Conservation (phyloP, 345 rosid species). For the Eucalyptus sp. region DNA sequence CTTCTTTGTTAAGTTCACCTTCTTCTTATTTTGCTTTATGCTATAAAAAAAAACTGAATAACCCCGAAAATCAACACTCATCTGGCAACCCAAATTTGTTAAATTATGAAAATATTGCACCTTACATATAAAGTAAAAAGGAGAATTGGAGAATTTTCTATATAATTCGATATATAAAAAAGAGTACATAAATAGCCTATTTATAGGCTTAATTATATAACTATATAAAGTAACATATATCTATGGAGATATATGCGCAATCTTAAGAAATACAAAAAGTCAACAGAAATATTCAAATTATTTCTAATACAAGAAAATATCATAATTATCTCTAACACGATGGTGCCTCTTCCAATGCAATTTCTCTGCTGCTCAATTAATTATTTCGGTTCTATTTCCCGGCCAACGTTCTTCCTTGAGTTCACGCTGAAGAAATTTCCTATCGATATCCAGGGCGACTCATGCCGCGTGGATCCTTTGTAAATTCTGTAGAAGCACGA, state of each 20-base stretch:
- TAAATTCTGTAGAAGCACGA: neutral
- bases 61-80: neutral
- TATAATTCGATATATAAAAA: fast-evolving
- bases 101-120: neutral
- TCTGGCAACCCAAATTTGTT: neutral
- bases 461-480: neutral
- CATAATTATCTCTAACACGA: no score
- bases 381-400: neutral
- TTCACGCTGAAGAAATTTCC: neutral
- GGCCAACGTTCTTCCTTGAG: neutral
- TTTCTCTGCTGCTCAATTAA: neutral
- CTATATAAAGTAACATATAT: no score
- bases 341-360: neutral
- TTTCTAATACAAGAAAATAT: no score
- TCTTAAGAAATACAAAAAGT: no score
- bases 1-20: neutral
- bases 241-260: fast-evolving
- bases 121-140: no score
- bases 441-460: neutral
- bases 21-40: neutral
- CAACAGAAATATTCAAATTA: no score
- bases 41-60: neutral
- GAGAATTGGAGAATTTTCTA: no score
- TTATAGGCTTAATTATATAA: no score
- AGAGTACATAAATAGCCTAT: no score